Conservation (phyloP, 352 stramenopile species). For the Pythium oligandrum region DNA sequence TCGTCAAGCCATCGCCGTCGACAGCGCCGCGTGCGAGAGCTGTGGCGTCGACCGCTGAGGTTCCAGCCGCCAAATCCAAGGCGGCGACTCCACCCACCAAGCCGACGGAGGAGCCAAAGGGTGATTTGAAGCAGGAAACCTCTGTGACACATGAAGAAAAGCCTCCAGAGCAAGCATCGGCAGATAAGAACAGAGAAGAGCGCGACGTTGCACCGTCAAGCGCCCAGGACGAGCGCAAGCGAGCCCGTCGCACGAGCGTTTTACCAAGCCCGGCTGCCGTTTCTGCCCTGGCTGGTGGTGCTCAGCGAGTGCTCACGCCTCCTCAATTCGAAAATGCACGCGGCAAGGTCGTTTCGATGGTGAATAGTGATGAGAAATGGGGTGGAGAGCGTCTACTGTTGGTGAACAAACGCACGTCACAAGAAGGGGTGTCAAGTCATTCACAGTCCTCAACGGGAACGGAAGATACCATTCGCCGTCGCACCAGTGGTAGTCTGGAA, state of each 20-base stretch:
- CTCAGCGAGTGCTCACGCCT: constrained; percentile 55
- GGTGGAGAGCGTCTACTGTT: too few relatives aligned
- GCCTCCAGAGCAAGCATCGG: constrained; percentile 1
- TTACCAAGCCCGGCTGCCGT: constrained; percentile 37
- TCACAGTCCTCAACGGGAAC: too few relatives aligned
- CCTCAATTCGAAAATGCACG: constrained; percentile 20
- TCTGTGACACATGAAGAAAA: neutral
- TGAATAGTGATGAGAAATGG: constrained; percentile 10
- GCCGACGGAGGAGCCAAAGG: too few relatives aligned
- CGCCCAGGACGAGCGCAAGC: constrained; percentile 19
- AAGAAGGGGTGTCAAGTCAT: too few relatives aligned
- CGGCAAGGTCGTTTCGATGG: constrained; percentile 2
- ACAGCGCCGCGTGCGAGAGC: neutral
- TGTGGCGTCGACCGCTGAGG: neutral
- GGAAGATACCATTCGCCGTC: too few relatives aligned
- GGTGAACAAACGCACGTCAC: too few relatives aligned
- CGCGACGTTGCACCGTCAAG: neutral
- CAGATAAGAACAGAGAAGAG: neutral
- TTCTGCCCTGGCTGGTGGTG: constrained; percentile 45
- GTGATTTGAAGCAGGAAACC: too few relatives aligned
- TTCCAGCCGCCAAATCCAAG: too few relatives aligned
- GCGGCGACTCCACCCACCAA: too few relatives aligned
- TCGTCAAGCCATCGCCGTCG: too few relatives aligned
- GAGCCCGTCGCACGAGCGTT: constrained; percentile 42
- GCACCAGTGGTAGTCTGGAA: neutral